Evolutionary conservation across 2,329 filamentous ascomycete genomes (phyloP), one percentile per base, ranked within the genome.

Genomic region (Ophiocordyceps polyrhachis-furcata): DNA sequence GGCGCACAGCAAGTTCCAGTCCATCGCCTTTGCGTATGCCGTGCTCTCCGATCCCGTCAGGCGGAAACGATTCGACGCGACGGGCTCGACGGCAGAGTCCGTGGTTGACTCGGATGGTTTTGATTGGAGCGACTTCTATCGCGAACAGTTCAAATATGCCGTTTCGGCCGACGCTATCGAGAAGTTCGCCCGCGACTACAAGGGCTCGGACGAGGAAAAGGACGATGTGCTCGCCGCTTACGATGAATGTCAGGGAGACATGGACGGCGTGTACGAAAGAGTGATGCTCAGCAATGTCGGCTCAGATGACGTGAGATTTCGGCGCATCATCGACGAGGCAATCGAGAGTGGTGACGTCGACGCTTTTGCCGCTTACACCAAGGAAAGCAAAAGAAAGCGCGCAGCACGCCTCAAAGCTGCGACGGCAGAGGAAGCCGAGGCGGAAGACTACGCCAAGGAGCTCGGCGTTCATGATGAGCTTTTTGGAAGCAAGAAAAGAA

Each of bases 21-120:
- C 82, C 53, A 79, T 98, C 53, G 89, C 89, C 21, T 89, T 95
- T 56, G 89, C 91, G 44, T 94, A 96, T 58, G 89, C 87, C 31
- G 76, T 98, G 43, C 82, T 98, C 32, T 94, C 85, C 29, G 85
- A 95, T 53, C 71, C 81, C 20, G 70, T 71, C 19, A 78, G 91
- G 44, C 83, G 91, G 52, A 78, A 79, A 53, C 83, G 85, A 47
- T 98, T 94, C 66, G 89, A 98, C 58, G 70, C 74, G 44, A 96
- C 89, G 0, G 91, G 91, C 45, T 91, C 82, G 46, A 96, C 88
- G 0, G 77, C 83, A 12, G 88, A 95, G 57, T 80, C 78, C 9
- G 74, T 93, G 20, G 73, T 81, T 29, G 81, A 86, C 57, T 73
- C 75, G 4, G 79, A 84, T 47, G 83, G 81, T 45, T 98, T 96